Conservation (phyloP, 1,139 yeast genomes). For the Diutina scorzettiae region DNA sequence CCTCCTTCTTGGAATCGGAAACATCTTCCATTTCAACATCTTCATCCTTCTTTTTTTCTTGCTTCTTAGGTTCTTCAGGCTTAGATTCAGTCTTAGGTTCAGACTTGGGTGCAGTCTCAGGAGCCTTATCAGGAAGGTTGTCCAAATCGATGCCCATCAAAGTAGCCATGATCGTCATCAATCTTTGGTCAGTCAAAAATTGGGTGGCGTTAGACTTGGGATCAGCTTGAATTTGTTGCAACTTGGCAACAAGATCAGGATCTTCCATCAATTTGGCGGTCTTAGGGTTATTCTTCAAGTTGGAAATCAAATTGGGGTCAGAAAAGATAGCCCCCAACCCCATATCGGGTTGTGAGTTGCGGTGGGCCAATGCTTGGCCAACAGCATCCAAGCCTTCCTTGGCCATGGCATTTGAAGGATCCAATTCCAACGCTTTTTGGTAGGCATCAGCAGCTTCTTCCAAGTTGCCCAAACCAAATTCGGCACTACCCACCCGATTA, state of each 20-base stretch:
- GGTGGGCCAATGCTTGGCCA: conserved; percentile 38
- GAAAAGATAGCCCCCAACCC: conserved; percentile 69
- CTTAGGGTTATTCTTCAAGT: conserved; percentile 74
- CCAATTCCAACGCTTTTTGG: conserved; percentile 73
- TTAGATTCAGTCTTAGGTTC: not conserved
- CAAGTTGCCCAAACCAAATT: conserved; percentile 69
- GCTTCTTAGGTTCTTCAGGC: not conserved
- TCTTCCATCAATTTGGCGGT: conserved; percentile 82
- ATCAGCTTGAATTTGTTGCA: conserved; percentile 51
- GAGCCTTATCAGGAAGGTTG: conserved; percentile 6
- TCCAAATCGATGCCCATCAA: conserved; percentile 74
- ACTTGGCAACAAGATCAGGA: conserved; percentile 68
- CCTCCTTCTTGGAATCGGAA: conserved; percentile 34
- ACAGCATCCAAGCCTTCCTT: conserved; percentile 69
- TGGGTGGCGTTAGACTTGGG: conserved; percentile 63
- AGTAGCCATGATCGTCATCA: conserved; percentile 82
- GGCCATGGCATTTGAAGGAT: conserved; percentile 77
- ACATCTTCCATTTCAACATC: conserved; percentile 27
- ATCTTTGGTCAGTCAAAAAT: conserved; percentile 66
- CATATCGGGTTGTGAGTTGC: conserved; percentile 46
- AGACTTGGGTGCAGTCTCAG: not conserved
- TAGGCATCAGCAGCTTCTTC: conserved; percentile 62
- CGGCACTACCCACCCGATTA: conserved; percentile 89
- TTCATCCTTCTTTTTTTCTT: conserved; percentile 9
- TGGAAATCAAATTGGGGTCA: conserved; percentile 69